Percentiles rank a stretch among this genome's conserved stretches.
Evolutionary conservation across 129 eudicot genomes (phyloP).

Genomic region (Flaveria sonorensis): DNA sequence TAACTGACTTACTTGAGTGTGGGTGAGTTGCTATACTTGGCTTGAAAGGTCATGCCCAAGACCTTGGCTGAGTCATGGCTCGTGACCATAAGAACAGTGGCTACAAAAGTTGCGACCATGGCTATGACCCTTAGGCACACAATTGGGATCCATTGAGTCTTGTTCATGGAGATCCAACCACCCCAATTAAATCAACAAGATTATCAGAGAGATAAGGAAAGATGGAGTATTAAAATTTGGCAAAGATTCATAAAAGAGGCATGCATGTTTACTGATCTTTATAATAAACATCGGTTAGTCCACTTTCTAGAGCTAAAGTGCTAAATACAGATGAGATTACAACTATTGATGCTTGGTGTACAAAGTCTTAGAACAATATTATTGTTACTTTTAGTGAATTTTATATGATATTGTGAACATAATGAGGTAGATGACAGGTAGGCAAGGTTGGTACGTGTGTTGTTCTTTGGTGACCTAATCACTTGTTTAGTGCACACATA

Average conservation of each 20-base stretch:
- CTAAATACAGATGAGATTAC: constrained; percentile 11
- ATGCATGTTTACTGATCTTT: constrained; percentile 26
- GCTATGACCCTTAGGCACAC: constrained; percentile 71
- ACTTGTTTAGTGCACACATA: constrained; percentile 29
- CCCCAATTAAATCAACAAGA: constrained; percentile 6
- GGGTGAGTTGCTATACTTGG: constrained; percentile 74
- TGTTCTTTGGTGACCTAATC: constrained; percentile 48
- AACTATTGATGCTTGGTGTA: constrained; percentile 17
- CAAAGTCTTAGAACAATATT: not conserved
- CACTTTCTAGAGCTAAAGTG: constrained; percentile 19
- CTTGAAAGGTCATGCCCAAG: constrained; percentile 71
- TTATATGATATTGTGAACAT: not conserved
- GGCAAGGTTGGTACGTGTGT: constrained; percentile 49
- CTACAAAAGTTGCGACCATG: constrained; percentile 56
- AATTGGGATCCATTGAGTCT: constrained; percentile 50
- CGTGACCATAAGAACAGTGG: constrained; percentile 63
- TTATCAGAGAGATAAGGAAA: constrained; percentile 15
- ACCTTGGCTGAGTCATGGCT: constrained; percentile 72
- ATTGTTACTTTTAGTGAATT: not conserved
- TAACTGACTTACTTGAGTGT: constrained; percentile 63
- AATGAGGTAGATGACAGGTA: constrained; percentile 38
- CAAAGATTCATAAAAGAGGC: constrained; percentile 29
- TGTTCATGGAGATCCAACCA: constrained; percentile 43
- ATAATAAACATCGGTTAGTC: constrained; percentile 27
- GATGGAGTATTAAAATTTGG: constrained; percentile 3